A percentile compares a stretch with the other conserved stretches of the same genome.
phyloP scores from a whole-genome alignment of 176 grass and related monocot species.

The Lolium multiflorum region DNA sequence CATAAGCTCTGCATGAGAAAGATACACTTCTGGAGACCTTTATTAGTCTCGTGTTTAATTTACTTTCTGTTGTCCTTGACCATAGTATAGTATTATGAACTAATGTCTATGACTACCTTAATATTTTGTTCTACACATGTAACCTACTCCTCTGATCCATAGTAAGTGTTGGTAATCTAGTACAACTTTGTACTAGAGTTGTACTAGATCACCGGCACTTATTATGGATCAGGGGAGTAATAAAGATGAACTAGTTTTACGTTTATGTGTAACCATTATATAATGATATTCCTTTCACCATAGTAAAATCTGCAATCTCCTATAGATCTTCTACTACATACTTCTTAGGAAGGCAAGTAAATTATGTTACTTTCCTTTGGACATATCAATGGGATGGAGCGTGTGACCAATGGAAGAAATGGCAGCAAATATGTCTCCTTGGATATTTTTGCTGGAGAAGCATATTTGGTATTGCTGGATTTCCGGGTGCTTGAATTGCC shows the following conservation, averaged over 20 bases:
- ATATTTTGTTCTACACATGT: not conserved
- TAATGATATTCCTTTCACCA: not conserved
- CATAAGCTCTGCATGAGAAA: not conserved
- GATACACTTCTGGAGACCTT: not conserved
- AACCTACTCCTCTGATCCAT: not conserved
- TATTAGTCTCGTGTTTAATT: not conserved
- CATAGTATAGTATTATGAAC: no score
- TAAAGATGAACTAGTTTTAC: conserved; percentile 4
- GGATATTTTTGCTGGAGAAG: conserved; percentile 57
- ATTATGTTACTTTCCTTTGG: conserved; percentile 47
- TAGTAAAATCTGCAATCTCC: not conserved
- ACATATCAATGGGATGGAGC: conserved; percentile 57
- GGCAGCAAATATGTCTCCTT: conserved; percentile 48
- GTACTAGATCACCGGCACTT: no score
- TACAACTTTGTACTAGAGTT: no score
- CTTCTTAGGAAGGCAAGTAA: conserved; percentile 40
- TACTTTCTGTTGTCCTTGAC: not conserved
- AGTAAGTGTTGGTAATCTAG: no score
- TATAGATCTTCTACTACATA: conserved; percentile 24
- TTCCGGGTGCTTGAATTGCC: conserved; percentile 41
- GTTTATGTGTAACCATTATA: not conserved
- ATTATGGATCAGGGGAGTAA: no score
- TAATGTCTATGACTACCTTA: not conserved
- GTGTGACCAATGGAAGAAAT: conserved; percentile 51
- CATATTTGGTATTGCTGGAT: conserved; percentile 49